Base-by-base conservation (phyloP, 2,329 filamentous ascomycete species). In the Pseudogymnoascus sp. region DNA sequence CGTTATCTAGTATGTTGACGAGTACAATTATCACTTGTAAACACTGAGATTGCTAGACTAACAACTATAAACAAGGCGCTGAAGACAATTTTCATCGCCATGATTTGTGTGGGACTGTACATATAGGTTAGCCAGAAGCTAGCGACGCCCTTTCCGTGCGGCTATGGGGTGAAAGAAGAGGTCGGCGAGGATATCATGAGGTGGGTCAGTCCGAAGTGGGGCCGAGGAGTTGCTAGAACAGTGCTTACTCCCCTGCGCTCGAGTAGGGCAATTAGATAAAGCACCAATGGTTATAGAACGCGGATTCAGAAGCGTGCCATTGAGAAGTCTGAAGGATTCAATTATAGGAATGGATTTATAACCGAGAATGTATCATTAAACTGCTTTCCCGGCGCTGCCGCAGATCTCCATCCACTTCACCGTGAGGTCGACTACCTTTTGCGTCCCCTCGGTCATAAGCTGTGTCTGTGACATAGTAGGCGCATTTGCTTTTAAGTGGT, bases 391-490 rank as follows among this genome's bases (percentile, higher is more conserved):
- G 31, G 75, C 74, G 16, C 77, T 80, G 12, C 75, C 77, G 62
- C 75, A 77, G 4, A 80, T 74, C 16, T 66, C 63, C 66, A 67
- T 67, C 66, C 65, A 67, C 40, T 65, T 56, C n/a, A 66, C 47
- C 38, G 76, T 67, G 14, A 72, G 70, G n/a, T 72, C 69, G 23
- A 76, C 74, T 1, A 78, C 72, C 56, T 74, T 74, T 37, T 74
- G 73, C 11, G 80, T 79, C 1, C 77, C 77, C 66, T 75, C 71
- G n/a, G 77, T 76, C 68, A 79, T 78, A 67, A 79, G 66, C 63
- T 73, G 69, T 16, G 72, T 75, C 62, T 74, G 63, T 3, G 69
- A 65, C 69, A 69, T 60, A 62, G 70, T 72, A 60, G 73, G 70
- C 6, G 75, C 76, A 44, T 77, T 74, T 53, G 75, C 70, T 53